These are phyloP conservation scores for Colletotrichum australisinense DNA, from an alignment of 2,329 filamentous ascomycete genomes.

Conservation along the genomic window DNA sequence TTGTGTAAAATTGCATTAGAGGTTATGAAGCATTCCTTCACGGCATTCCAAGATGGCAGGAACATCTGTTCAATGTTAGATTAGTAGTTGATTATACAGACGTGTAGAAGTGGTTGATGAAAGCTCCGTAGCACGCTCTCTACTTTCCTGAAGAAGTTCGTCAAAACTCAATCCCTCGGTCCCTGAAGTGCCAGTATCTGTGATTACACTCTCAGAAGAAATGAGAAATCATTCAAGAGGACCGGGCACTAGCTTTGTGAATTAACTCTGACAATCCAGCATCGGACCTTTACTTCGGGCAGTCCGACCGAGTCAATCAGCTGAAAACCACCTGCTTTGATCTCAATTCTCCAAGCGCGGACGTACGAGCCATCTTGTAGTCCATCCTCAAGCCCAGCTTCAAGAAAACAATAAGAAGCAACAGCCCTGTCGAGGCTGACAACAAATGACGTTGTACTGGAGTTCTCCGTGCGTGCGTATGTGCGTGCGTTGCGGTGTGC, in stretches of 20 bases:
- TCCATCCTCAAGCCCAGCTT: background rate
- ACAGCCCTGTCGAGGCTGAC: background rate
- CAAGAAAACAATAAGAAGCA: background rate
- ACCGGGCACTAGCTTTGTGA: background rate
- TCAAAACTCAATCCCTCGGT: too few species aligned
- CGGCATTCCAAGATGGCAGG: too few species aligned
- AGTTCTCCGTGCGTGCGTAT: background rate
- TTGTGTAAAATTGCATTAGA: too few species aligned
- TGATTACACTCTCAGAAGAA: too few species aligned
- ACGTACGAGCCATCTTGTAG: background rate
- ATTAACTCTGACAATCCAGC: background rate
- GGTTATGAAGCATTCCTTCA: too few species aligned
- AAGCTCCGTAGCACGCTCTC: too few species aligned
- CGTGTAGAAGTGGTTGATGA: too few species aligned
- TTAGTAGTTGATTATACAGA: too few species aligned
- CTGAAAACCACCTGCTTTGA: background rate
- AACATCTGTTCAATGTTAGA: too few species aligned
- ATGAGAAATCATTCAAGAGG: background rate
- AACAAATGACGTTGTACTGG: background rate
- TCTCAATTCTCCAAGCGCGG: background rate
- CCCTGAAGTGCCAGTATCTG: too few species aligned
- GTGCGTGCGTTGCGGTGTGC: too few species aligned
- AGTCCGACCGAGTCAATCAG: background rate
- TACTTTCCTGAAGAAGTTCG: too few species aligned
- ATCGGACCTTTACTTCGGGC: background rate